phyloP scores from a whole-genome alignment of 2,329 filamentous ascomycete genomes.

The Aaosphaeria pasadenensis region DNA sequence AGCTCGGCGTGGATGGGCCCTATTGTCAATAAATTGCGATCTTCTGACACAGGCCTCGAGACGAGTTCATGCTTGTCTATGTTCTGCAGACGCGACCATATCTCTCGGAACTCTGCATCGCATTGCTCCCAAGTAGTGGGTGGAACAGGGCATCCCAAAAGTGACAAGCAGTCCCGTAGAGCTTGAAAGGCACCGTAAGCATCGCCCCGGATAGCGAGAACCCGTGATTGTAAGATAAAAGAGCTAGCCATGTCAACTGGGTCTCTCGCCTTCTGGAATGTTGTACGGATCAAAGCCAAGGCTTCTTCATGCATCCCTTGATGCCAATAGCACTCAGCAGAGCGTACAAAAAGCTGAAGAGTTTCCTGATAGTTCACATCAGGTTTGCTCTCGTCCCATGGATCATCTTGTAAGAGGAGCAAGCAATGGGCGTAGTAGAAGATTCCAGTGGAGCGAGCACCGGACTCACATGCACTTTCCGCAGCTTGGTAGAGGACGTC shows the following conservation, averaged over 20 bases:
- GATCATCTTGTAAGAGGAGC: slow-evolving; percentile 71
- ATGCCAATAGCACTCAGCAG: slow-evolving; percentile 80
- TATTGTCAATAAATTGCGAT: slow-evolving; percentile 59
- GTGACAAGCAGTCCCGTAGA: slow-evolving; percentile 65
- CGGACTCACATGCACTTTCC: slow-evolving; percentile 73
- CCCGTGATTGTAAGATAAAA: slow-evolving; percentile 77
- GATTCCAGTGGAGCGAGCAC: slow-evolving; percentile 75
- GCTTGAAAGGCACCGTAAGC: slow-evolving; percentile 65
- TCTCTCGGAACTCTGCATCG: slow-evolving; percentile 67
- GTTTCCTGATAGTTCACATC: slow-evolving; percentile 88
- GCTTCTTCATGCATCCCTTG: slow-evolving; percentile 70
- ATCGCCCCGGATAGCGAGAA: slow-evolving; percentile 73
- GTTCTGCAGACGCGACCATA: slow-evolving; percentile 26
- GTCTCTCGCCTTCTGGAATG: slow-evolving; percentile 68
- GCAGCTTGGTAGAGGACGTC: slow-evolving; percentile 77
- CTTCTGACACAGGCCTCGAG: slow-evolving; percentile 36
- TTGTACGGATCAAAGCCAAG: slow-evolving; percentile 63
- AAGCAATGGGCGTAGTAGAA: slow-evolving; percentile 79
- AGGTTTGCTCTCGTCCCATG: slow-evolving; percentile 67
- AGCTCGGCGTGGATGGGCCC: slow-evolving; percentile 71
- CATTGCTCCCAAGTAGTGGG: slow-evolving; percentile 71
- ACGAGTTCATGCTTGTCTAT: slow-evolving; percentile 53
- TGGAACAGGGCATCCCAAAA: slow-evolving; percentile 65
- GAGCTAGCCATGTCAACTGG: slow-evolving; percentile 79
- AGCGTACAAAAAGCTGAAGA: slow-evolving; percentile 65